Base-by-base conservation (phyloP, 345 rosid genomes). In the Camelina laxa region DNA sequence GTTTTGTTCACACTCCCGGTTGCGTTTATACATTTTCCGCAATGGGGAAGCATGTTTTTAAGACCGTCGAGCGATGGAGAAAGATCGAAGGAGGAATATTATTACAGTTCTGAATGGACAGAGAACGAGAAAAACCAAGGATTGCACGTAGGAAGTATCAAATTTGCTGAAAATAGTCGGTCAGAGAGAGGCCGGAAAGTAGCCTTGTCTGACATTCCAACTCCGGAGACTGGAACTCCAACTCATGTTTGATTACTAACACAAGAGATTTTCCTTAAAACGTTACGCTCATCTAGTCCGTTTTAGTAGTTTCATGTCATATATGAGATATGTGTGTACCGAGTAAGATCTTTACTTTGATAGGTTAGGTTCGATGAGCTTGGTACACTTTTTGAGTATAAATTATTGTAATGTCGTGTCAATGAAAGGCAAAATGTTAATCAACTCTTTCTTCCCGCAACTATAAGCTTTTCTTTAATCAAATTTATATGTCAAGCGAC, bases 21-120 rank as follows among this genome's bases (percentile, higher is more conserved):
- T 22, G 62, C 89, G 3, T 55, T 86, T 33, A 84, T 90, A 12
- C 85, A 92, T 79, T 90, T 87, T 80, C 96, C 96, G 7, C 91
- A 92, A 12, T 90, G 95, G 91, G 94, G 96, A 2, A 69, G 96
- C 31, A 87, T 92, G 95, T 87, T 90, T 74, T 49, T 79, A 3
- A 86, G 85, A 2, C 79, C 96, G 0, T 82, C 98, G 0, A 86
- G 59, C 17, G 77, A 87, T 60, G 70, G 22, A 0, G 77, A 48
- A 0, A 89, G 81, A 62, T 82, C 84, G 0, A 81, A 84, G 0
- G 98, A 90, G 61, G 91, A 87, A 48, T 33, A 74, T 54, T 90
- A 90, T 38, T 90, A 92, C 45, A 61, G 14, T 5, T 75, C 87
- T 0, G 91, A 88, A 60, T 90, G 92, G 91, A 78, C 85, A 0